Conservation (phyloP, 768 basidiomycete species). For the Hygrocybe punicea region DNA sequence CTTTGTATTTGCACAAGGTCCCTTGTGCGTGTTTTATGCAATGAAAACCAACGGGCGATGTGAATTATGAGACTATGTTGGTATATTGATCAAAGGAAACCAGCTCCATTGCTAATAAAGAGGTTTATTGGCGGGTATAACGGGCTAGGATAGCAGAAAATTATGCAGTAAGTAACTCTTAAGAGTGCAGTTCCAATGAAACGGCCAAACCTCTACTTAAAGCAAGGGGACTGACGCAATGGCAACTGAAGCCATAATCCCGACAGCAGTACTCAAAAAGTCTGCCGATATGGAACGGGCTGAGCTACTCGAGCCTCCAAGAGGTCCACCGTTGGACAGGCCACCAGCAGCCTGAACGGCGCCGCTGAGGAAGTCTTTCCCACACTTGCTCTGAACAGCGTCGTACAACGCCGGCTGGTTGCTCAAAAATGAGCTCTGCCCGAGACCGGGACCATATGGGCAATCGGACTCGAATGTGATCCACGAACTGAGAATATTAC, state of each 20-base stretch:
- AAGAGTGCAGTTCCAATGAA: not conserved
- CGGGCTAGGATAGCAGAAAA: not conserved
- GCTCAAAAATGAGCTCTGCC: conserved; percentile 58
- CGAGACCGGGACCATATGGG: conserved; percentile 76
- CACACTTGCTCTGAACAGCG: conserved; percentile 62
- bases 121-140: not conserved
- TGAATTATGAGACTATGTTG: not conserved
- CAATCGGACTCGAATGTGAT: conserved; percentile 66
- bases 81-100: not conserved
- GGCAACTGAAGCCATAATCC: not conserved
- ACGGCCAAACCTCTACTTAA: not conserved
- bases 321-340: conserved; percentile 25
- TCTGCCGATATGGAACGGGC: not conserved
- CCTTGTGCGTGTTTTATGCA: not conserved
- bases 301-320: conserved; percentile 10
- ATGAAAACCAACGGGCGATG: not conserved
- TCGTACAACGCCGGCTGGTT: conserved; percentile 66
- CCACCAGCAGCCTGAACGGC: conserved; percentile 59
- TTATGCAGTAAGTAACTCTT: not conserved
- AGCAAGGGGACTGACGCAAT: not conserved
- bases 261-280: not conserved
- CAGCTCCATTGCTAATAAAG: not conserved
- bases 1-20: too few relatives aligned
- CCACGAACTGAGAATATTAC: conserved; percentile 71
- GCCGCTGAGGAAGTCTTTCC: conserved; percentile 62